Conservation (phyloP, 2,329 filamentous ascomycete species). For the Botrytis cinerea region DNA sequence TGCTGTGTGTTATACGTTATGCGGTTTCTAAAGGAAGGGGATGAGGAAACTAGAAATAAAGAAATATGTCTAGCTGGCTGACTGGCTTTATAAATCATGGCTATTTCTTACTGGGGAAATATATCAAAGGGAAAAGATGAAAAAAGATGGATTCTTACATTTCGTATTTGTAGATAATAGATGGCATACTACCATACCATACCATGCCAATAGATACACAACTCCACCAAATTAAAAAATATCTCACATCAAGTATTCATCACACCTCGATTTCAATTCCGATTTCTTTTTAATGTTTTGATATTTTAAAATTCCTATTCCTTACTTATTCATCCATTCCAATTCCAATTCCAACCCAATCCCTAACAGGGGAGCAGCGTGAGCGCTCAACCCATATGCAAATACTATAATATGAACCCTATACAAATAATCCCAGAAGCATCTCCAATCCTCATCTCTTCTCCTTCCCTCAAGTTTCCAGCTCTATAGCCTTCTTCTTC, state of each 20-base stretch:
- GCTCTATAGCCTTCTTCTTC: background rate
- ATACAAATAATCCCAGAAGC: conserved; percentile 1
- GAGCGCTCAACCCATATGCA: conserved; percentile 22
- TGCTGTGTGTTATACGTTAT: too few species aligned
- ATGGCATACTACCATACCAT: background rate
- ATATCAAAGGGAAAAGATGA: background rate
- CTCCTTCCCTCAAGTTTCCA: background rate
- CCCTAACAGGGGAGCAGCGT: conserved; percentile 13
- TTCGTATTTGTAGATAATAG: background rate
- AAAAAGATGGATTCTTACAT: background rate
- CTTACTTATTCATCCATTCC: background rate
- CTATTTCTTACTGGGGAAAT: background rate
- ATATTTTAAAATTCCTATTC: background rate
- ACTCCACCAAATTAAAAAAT: background rate
- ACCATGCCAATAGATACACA: too few species aligned
- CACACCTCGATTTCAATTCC: background rate
- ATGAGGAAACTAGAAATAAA: too few species aligned
- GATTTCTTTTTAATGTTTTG: background rate
- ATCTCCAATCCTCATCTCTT: background rate
- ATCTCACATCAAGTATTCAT: background rate
- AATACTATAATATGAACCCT: background rate
- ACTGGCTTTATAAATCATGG: background rate
- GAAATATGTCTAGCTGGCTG: too few species aligned
- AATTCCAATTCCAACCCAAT: background rate
- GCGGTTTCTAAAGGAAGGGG: too few species aligned